phyloP scores from a whole-genome alignment of 805 yeast species.

The Lachancea sp. region DNA sequence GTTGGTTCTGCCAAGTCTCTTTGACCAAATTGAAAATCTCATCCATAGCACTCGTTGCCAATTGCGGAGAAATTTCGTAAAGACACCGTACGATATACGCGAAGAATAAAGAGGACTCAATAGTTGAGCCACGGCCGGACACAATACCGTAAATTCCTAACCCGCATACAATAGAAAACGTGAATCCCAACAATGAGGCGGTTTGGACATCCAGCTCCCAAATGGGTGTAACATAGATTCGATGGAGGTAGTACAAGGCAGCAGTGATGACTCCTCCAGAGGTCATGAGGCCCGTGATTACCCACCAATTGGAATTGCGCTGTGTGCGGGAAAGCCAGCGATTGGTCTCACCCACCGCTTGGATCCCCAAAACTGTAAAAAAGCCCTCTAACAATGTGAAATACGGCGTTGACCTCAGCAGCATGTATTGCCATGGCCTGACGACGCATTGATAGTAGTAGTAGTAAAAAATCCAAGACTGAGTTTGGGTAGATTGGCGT shows the following conservation, averaged over 20 bases:
- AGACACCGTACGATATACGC: conserved; percentile 90
- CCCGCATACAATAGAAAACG: conserved; percentile 66
- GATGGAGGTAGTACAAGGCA: conserved; percentile 69
- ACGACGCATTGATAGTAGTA: conserved; percentile 37
- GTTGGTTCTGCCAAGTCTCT: conserved; percentile 33
- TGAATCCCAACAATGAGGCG: conserved; percentile 82
- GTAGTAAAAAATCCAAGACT: conserved; percentile 27
- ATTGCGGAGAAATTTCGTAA: conserved; percentile 86
- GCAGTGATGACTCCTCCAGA: conserved; percentile 73
- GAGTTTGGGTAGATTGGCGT: conserved; percentile 10
- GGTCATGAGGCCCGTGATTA: conserved; percentile 61
- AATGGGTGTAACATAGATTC: conserved; percentile 74
- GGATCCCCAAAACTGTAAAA: conserved; percentile 85
- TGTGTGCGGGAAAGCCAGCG: conserved; percentile 49
- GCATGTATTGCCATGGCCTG: conserved; percentile 61
- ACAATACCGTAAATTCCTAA: conserved; percentile 79
- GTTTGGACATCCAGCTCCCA: conserved; percentile 63
- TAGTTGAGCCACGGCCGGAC: conserved; percentile 78
- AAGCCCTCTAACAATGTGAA: conserved; percentile 90
- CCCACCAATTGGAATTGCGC: conserved; percentile 65
- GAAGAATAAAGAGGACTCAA: conserved; percentile 78
- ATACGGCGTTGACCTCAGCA: conserved; percentile 78
- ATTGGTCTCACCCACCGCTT: conserved; percentile 80
- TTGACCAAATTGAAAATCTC: conserved; percentile 38
- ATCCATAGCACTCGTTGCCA: conserved; percentile 50